phyloP scores from a whole-genome alignment of 805 yeast genomes.

The Ascoidea tarda region DNA sequence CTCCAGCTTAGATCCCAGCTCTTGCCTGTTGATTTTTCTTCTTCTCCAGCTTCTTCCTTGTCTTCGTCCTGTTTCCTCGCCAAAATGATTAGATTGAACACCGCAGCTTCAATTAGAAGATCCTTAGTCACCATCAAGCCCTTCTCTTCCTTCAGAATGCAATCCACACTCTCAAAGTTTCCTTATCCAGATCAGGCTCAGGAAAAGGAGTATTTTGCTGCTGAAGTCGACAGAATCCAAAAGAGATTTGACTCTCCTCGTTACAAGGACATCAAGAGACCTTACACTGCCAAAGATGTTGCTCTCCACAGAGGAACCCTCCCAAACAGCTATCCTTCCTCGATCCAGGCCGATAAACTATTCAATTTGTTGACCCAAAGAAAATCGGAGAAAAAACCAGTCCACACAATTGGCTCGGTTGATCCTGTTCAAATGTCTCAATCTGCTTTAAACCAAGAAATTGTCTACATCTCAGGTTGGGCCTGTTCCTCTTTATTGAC shows the following conservation, averaged over 20 bases:
- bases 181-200: conserved; percentile 22
- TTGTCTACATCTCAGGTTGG: conserved; percentile 46
- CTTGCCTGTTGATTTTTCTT: no score
- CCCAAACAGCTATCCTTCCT: conserved; percentile 28
- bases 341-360: conserved; percentile 37
- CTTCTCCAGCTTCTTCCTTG: no score
- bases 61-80: no score
- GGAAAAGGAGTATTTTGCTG: conserved; percentile 16
- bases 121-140: no score
- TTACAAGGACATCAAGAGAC: conserved; percentile 31
- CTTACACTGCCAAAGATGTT: conserved; percentile 37
- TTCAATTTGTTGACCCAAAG: conserved; percentile 28
- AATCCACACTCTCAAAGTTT: conserved; percentile 3
- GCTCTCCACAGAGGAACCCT: conserved; percentile 39
- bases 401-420: conserved; percentile 43
- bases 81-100: no score
- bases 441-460: conserved; percentile 35
- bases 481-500: conserved; percentile 43
- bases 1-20: no score
- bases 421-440: conserved; percentile 55
- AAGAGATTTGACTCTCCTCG: conserved; percentile 38
- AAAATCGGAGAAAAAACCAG: conserved; percentile 27
- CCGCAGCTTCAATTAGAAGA: no score
- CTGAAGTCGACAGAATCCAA: conserved; percentile 23
- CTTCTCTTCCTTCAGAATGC: no score